Evolutionary conservation across 345 rosid species (phyloP).

Genomic region (Linum trigynum): DNA sequence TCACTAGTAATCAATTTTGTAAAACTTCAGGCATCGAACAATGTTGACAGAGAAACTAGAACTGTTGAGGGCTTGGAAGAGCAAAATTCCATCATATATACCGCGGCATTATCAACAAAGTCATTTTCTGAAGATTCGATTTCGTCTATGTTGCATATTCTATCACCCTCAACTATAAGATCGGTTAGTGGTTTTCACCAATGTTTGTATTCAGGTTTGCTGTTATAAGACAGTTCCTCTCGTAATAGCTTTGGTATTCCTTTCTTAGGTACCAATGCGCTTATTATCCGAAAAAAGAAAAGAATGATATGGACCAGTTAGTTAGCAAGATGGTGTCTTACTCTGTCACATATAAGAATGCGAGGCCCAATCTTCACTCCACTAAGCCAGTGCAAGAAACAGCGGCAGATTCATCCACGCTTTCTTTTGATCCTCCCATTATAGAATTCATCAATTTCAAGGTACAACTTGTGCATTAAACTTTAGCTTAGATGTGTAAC

Average conservation of each 20-base stretch:
- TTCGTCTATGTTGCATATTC: slow-evolving; percentile 65
- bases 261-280: slow-evolving; percentile 66
- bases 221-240: not conserved
- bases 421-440: not conserved
- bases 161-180: slow-evolving; percentile 73
- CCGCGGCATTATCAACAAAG: slow-evolving; percentile 70
- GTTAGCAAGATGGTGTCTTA: not conserved
- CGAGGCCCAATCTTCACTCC: not conserved
- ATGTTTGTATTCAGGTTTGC: no score
- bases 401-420: not conserved
- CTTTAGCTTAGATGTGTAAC: not conserved
- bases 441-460: not conserved
- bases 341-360: not conserved
- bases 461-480: not conserved
- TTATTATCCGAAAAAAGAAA: slow-evolving; percentile 65
- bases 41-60: slow-evolving; percentile 56
- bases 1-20: slow-evolving; percentile 15
- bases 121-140: slow-evolving; percentile 65
- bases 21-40: slow-evolving; percentile 55
- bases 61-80: slow-evolving; percentile 60
- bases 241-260: slow-evolving; percentile 3
- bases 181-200: slow-evolving; percentile 41
- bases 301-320: slow-evolving; percentile 18
- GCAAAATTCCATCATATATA: slow-evolving; percentile 59
- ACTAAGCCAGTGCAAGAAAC: not conserved